phyloP scores from a whole-genome alignment of 2,329 filamentous ascomycete species.

The Fusarium liriodendri region DNA sequence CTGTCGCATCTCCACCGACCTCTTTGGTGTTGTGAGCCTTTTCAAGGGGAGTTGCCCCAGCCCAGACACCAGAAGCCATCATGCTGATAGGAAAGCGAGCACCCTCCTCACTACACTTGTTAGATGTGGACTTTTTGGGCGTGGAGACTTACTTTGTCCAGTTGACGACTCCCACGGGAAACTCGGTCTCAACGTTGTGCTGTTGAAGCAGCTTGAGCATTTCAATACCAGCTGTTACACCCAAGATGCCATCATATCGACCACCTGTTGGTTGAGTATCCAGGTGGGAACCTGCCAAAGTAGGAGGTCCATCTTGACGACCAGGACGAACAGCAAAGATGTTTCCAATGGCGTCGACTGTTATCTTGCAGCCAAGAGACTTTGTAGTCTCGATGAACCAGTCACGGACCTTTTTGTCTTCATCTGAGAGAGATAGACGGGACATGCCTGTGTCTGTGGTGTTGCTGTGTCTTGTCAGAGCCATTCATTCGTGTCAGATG shows the following conservation, averaged over 20 bases:
- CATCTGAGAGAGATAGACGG: conserved; percentile 76
- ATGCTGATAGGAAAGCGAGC: conserved; percentile 83
- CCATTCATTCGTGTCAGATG: fast-evolving
- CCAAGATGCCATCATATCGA: conserved; percentile 81
- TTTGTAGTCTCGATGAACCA: conserved; percentile 78
- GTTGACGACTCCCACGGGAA: conserved; percentile 79
- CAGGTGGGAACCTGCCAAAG: conserved; percentile 76
- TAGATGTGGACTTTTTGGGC: neutral
- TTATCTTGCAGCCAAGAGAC: conserved; percentile 73
- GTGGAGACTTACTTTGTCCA: conserved; percentile 72
- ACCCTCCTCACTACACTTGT: conserved; percentile 74
- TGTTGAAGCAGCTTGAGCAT: conserved; percentile 76
- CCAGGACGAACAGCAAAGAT: conserved; percentile 80
- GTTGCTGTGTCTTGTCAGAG: conserved; percentile 27
- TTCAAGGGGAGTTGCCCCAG: conserved; percentile 72
- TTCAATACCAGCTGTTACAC: conserved; percentile 79
- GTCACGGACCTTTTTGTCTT: conserved; percentile 77
- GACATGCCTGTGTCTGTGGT: conserved; percentile 78
- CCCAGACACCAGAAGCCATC: conserved; percentile 81
- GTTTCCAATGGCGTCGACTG: conserved; percentile 82
- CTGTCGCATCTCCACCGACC: conserved; percentile 50
- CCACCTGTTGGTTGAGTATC: conserved; percentile 75
- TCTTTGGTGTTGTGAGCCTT: conserved; percentile 72
- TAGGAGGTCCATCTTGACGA: conserved; percentile 68
- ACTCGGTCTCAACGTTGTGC: conserved; percentile 74